phyloP scores from a whole-genome alignment of 768 basidiomycete genomes.

The Candolleomyces eurysporus region DNA sequence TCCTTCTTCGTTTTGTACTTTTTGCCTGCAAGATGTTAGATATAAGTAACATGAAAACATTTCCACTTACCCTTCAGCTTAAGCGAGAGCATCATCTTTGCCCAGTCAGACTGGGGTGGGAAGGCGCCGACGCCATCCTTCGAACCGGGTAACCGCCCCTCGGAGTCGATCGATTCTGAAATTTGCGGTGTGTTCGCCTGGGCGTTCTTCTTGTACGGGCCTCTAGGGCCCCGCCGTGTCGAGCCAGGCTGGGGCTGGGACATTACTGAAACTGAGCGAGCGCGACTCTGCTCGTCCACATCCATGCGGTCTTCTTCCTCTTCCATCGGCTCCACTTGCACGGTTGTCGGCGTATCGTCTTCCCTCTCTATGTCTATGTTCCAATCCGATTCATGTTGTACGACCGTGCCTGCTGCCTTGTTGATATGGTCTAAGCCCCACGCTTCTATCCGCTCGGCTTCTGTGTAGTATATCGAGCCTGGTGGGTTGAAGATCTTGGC shows the following conservation, averaged over 20 bases:
- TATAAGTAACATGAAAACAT: not conserved
- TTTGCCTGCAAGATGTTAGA: conserved; percentile 47
- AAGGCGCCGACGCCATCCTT: conserved; percentile 76
- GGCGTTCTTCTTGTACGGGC: conserved; percentile 50
- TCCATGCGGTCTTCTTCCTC: conserved; percentile 46
- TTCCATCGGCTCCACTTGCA: conserved; percentile 34
- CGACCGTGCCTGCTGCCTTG: conserved; percentile 68
- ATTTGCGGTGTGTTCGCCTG: conserved; percentile 23
- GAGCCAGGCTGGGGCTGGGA: conserved; percentile 38
- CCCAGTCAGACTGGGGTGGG: conserved; percentile 68
- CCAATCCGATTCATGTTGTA: conserved; percentile 83
- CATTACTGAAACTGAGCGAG: conserved; percentile 46
- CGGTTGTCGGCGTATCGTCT: conserved; percentile 38
- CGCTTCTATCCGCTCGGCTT: conserved; percentile 67
- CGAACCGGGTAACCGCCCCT: conserved; percentile 72
- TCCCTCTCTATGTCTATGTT: conserved; percentile 78
- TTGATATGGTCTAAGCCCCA: conserved; percentile 76
- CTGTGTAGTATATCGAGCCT: conserved; percentile 68
- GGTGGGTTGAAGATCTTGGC: conserved; percentile 77
- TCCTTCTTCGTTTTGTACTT: conserved; percentile 82
- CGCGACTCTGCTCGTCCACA: conserved; percentile 38
- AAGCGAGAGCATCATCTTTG: conserved; percentile 67
- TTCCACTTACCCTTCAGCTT: conserved; percentile 64
- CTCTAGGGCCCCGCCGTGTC: conserved; percentile 45
- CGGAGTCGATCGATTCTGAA: conserved; percentile 57